Conservation (phyloP, 371 early-diverging fungal genomes). For the Actinomortierella wolfii region DNA sequence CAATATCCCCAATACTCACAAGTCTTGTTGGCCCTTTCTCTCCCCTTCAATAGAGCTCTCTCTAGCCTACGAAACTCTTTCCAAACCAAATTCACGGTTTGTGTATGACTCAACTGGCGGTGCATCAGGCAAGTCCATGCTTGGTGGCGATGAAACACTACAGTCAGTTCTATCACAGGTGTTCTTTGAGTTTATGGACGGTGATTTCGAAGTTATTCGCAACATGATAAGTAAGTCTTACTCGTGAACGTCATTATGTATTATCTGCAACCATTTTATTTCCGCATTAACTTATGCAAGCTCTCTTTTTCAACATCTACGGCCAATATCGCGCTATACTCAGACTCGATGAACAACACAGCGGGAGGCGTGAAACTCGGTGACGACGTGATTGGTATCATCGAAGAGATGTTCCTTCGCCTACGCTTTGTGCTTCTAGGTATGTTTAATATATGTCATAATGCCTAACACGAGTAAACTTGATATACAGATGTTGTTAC, state of each 20-base stretch:
- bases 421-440: conserved; percentile 63
- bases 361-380: conserved; percentile 58
- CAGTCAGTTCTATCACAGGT: conserved; percentile 65
- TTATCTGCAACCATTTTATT: conserved; percentile 1
- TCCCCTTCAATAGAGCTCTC: conserved; percentile 51
- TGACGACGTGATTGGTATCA: conserved; percentile 63
- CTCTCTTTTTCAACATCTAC: not conserved
- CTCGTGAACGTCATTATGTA: not conserved
- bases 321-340: not conserved
- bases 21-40: not conserved
- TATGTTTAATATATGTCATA: conserved; percentile 24
- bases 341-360: conserved; percentile 35
- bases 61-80: conserved; percentile 66
- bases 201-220: conserved; percentile 69
- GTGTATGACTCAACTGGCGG: conserved; percentile 62
- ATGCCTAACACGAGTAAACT: too few relatives aligned
- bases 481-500: too few relatives aligned
- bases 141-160: conserved; percentile 55
- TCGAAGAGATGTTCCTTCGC: conserved; percentile 61
- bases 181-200: conserved; percentile 70
- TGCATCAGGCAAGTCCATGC: conserved; percentile 39
- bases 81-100: conserved; percentile 57
- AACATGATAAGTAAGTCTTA: conserved; percentile 61
- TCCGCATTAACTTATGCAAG: conserved; percentile 3
- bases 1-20: conserved; percentile 5